Base-by-base conservation (phyloP, 106 monocot genomes). In the Phalaenopsis aphrodite region DNA sequence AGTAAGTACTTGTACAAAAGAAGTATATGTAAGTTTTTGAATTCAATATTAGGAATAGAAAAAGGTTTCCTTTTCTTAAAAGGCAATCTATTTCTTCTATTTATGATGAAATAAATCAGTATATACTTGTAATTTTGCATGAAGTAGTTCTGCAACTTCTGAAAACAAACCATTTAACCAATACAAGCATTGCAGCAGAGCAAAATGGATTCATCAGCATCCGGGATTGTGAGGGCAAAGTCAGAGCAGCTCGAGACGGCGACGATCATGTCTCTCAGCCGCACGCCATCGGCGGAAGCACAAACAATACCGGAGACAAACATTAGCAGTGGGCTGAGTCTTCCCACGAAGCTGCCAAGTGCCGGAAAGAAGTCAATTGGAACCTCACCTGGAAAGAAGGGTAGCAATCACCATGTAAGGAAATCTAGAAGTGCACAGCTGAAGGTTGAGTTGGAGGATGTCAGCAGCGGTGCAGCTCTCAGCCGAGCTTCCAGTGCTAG, bases 401-500 rank as follows among this genome's bases (percentile, higher is more conserved):
- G 79, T 15, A 56, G 78, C 11, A 46, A 67, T 56, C 82, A 82
- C 81, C 90, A 89, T 72, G 84, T 83, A 16, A 81, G 85, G 55
- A 93, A 89, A 83, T 72, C 92, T 8, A 82, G 88, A 74, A 92
- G 93, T 39, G 89, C 77, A 2, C 89, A 95, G 78, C 84, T 93
- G 61, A 92, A 90, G 85, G 18, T 88, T 41, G 94, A 94, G 17
- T 16, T 87, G 61, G 95, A 95, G 42, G 95, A 93, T 5, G 83
- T 89, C 12, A 84, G 79, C 88, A 89, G 90, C 24, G 77, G 86
- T 0, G 87, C 90, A 4, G 87, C 85, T 0, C 84, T 91, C 30
- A 93, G 93, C 82, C 47, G 92, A 24, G 90, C 95, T 15, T 93
- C 88, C 72, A 93, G 92, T 46, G 90, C 92, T 19, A 90, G 92